Evolutionary conservation across 371 early-diverging fungal genomes (phyloP), one percentile per base, ranked within the genome.

Genomic region (Rhizopus sp.): DNA sequence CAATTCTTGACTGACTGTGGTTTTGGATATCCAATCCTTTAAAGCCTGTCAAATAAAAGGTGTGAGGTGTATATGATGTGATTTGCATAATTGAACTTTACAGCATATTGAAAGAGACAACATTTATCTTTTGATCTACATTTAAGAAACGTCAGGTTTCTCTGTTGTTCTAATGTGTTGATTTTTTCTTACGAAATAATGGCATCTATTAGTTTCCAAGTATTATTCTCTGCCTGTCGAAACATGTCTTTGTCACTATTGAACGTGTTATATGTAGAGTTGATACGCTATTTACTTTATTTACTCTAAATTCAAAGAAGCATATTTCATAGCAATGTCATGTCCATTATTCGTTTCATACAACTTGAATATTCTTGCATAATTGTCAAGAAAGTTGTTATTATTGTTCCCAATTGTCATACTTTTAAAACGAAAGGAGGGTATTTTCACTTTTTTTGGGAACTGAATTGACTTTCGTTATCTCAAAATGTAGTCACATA

Each of bases 11-110:
- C 30, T 15, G 5, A 46, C 12, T 3, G 9, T 7, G 7, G 29
- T 12, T 46, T 46, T 46, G 30, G 46, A 5, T 9, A 46, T 29
- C 46, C 46, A 46, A 29, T 46, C 46, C 29, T 46, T 46, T 16
- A 46, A 23, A 3, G 46, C 29, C 46, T 46, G 23, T 23, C 7
- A 16, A 29, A 8, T 29, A 29, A 46, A 41, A 41, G 4, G 10
- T 41, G 9, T 16, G 46, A 23, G 29, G 15, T 2, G 7, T 15
- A 7, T 7, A 12, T n/a, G n/a, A 42, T 42, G 13, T 42, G 10
- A 1, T 42, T 7, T 12, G 7, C 7, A 42, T n/a, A n/a, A n/a
- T 42, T 42, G 13, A 37, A 37, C 29, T 23, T 29, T 46, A 46
- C 46, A 9, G 46, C 46, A 29, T 29, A 6, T 46, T 46, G 17